Base-by-base conservation (phyloP, 2,329 filamentous ascomycete species). In the Chaetomium sp. region DNA sequence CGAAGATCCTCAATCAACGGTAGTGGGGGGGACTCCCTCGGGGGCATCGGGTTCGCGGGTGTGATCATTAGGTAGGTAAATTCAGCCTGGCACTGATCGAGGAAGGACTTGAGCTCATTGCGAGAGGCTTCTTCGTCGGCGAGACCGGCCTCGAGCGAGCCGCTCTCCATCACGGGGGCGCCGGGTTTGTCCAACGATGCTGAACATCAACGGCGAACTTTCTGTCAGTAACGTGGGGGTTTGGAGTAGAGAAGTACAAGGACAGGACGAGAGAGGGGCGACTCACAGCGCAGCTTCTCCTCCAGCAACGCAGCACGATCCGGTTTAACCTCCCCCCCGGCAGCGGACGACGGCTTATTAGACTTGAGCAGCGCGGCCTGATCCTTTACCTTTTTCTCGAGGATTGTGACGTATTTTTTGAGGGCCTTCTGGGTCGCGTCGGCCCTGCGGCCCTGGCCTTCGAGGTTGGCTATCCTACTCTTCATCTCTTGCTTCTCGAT, bases 401-500 rank as follows among this genome's bases (percentile, higher is more conserved):
- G 79, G 73, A 97, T 89, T 53, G 85, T 79, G 57, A 97, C 88
- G 68, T 96, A 95, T 75, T 91, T 91, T 70, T 89, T 91, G 53
- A 96, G 75, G 37, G 91, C 89, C 72, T 91, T 91, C 66, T 95
- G 91, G 56, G 91, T 84, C 59, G 89, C 87, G 72, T 95, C 94
- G 50, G 89, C 87, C 63, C 92, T 89, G 61, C 91, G 81, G 36
- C 87, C 83, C 64, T 95, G 89, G 53, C 94, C 94, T 73, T 99
- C 94, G 62, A 97, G 82, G 67, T 89, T 88, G 51, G 92, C 92
- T 74, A 99, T 96, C 68, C 95, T 86, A 64, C 89, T 91, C 77
- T 95, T 96, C 94, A 99, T 97, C 76, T 99, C 94, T 66, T 95
- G 94, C 69, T 91, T 87, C 74, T 99, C 94, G 70, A 99, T 99